Percentiles rank a stretch among this genome's conserved stretches.
Conservation (phyloP, 192 early-diverging fungal species). For the Piromyces finnis region DNA sequence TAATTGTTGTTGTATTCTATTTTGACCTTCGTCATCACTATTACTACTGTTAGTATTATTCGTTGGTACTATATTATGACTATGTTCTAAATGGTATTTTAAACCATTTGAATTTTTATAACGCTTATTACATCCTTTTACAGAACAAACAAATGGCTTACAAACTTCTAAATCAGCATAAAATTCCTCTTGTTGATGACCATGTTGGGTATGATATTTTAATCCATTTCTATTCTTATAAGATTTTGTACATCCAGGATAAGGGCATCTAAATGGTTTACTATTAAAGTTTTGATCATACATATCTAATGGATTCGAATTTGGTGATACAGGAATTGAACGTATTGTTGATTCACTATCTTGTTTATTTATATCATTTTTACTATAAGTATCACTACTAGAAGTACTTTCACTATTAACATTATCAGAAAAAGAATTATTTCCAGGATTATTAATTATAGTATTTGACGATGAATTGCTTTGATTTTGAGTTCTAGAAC, state of each 20-base stretch:
- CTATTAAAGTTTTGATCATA: neutral
- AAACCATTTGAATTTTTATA: constrained; percentile 96
- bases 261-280: constrained; percentile 61
- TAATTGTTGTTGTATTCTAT: neutral
- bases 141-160: constrained; percentile 61
- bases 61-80: constrained; percentile 21
- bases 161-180: neutral
- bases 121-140: constrained; percentile 69
- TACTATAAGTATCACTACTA: neutral
- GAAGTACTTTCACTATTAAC: neutral
- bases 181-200: constrained; percentile 22
- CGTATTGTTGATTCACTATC: too few relatives aligned
- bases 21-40: neutral
- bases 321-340: neutral
- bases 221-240: constrained; percentile 96
- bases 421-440: neutral
- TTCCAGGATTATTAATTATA: neutral
- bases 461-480: neutral
- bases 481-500: neutral
- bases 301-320: neutral
- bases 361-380: too few relatives aligned
- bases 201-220: constrained; percentile 88
- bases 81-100: constrained; percentile 88
- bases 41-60: neutral
- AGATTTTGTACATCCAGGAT: constrained; percentile 69